phyloP scores from a whole-genome alignment of 805 yeast genomes.

The Cyberlindnera maritima region DNA sequence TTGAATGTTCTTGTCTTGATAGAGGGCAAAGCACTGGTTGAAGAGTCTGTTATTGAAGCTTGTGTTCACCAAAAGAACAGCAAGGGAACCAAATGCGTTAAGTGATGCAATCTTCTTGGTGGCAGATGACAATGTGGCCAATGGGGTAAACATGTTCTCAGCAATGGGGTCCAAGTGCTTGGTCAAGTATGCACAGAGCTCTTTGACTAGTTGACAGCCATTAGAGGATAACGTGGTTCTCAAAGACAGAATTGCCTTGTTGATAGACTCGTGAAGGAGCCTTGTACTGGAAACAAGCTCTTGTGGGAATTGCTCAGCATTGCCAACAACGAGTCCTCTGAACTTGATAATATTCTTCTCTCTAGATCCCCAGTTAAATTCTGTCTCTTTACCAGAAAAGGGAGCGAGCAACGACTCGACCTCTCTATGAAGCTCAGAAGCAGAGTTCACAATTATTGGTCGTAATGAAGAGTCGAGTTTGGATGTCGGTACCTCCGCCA shows the following conservation, averaged over 20 bases:
- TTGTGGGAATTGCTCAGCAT: constrained; percentile 39
- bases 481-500: constrained; percentile 20
- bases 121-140: constrained; percentile 34
- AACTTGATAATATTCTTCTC: constrained; percentile 59
- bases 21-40: constrained; percentile 46
- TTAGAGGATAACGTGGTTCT: constrained; percentile 79
- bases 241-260: constrained; percentile 66
- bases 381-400: constrained; percentile 81
- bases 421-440: constrained; percentile 26
- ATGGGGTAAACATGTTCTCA: constrained; percentile 33
- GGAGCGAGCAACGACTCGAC: constrained; percentile 30
- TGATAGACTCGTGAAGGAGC: constrained; percentile 53
- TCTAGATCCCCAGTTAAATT: constrained; percentile 77
- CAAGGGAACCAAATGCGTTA: constrained; percentile 36
- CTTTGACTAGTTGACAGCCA: constrained; percentile 77
- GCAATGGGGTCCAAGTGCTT: constrained; percentile 31
- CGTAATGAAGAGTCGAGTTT: constrained; percentile 20
- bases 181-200: constrained; percentile 35
- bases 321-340: constrained; percentile 62
- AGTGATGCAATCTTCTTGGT: constrained; percentile 36
- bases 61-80: constrained; percentile 54
- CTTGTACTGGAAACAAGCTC: constrained; percentile 34
- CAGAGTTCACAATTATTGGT: constrained; percentile 12
- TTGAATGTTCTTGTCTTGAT: constrained; percentile 66
- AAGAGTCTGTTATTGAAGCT: constrained; percentile 51